Percentiles rank a stretch among this genome's conserved stretches.
These are phyloP conservation scores for Datisca glomerata DNA, from an alignment of 306 rosid species.

Conservation along the genomic window DNA sequence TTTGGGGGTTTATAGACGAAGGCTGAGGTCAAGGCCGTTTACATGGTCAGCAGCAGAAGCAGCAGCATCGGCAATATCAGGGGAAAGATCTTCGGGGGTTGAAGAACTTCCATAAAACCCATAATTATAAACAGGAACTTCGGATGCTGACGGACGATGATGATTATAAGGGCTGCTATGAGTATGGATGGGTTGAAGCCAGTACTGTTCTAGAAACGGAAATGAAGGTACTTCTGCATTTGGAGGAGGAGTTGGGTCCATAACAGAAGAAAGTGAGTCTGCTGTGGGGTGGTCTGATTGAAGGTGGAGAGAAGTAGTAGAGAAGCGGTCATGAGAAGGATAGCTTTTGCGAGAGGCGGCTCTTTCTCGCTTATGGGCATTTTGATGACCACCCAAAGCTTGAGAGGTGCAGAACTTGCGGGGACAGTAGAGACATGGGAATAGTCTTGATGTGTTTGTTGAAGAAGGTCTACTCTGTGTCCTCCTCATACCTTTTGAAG, in stretches of 20 bases:
- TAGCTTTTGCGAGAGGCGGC: conserved; percentile 40
- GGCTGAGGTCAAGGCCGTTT: conserved; percentile 14
- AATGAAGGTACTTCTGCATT: no score
- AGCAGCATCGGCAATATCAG: neutral
- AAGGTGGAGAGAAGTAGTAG: no score
- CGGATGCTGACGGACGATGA: no score
- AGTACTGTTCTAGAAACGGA: neutral
- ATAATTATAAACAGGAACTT: no score
- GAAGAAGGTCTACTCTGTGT: no score
- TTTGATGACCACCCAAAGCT: conserved; percentile 95
- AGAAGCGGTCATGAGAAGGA: neutral
- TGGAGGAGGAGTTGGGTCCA: neutral
- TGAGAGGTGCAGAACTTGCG: conserved; percentile 74
- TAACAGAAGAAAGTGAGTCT: neutral
- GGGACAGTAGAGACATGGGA: conserved; percentile 50
- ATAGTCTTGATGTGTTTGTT: conserved; percentile 22
- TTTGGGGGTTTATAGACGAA: conserved; percentile 7
- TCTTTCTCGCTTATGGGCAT: conserved; percentile 81
- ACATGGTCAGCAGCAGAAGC: neutral
- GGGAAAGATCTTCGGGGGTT: conserved; percentile 11
- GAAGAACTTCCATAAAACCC: neutral
- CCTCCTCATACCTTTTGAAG: no score
- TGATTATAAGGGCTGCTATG: neutral
- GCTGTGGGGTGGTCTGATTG: conserved; percentile 1
- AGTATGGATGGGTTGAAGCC: neutral